A percentile compares a stretch with the other conserved stretches of the same genome.
Conservation (phyloP, 352 stramenopile species). For the Aphanomyces euteiches region DNA sequence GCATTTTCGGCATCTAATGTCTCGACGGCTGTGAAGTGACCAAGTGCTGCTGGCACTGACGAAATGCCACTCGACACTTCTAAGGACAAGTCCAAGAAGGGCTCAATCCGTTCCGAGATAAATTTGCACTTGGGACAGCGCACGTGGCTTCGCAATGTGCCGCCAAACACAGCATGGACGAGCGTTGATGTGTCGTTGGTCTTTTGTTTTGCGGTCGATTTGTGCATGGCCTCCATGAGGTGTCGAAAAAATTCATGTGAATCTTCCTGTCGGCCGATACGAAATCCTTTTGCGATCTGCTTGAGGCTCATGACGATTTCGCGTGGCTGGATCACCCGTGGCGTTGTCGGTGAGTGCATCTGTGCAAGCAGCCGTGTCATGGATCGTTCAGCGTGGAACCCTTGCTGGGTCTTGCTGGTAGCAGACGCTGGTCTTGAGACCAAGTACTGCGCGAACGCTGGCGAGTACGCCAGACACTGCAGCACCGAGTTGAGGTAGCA, state of each 20-base stretch:
- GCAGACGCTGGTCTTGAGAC: conserved; percentile 52
- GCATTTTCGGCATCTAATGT: conserved; percentile 79
- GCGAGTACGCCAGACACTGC: conserved; percentile 84
- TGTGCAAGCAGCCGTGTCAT: conserved; percentile 66
- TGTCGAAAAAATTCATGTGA: conserved; percentile 90
- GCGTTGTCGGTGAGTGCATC: conserved; percentile 42
- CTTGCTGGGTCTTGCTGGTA: conserved; percentile 17
- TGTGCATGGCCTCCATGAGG: conserved; percentile 84
- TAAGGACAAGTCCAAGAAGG: conserved; percentile 86
- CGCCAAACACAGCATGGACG: conserved; percentile 82
- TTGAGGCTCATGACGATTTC: conserved; percentile 83
- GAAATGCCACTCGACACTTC: conserved; percentile 77
- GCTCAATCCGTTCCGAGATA: conserved; percentile 76
- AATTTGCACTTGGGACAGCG: conserved; percentile 82
- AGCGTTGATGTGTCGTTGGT: conserved; percentile 70
- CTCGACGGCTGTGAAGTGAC: conserved; percentile 80
- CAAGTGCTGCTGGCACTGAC: conserved; percentile 66
- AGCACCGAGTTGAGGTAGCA: conserved; percentile 94
- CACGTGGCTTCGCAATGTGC: conserved; percentile 75
- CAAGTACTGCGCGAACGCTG: conserved; percentile 83
- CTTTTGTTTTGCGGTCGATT: conserved; percentile 61
- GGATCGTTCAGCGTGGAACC: conserved; percentile 56
- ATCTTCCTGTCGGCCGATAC: conserved; percentile 86
- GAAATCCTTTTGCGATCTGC: conserved; percentile 80
- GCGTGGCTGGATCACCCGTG: conserved; percentile 63